Conservation (phyloP, 2,329 filamentous ascomycete genomes). For the Fusarium verticillioides region DNA sequence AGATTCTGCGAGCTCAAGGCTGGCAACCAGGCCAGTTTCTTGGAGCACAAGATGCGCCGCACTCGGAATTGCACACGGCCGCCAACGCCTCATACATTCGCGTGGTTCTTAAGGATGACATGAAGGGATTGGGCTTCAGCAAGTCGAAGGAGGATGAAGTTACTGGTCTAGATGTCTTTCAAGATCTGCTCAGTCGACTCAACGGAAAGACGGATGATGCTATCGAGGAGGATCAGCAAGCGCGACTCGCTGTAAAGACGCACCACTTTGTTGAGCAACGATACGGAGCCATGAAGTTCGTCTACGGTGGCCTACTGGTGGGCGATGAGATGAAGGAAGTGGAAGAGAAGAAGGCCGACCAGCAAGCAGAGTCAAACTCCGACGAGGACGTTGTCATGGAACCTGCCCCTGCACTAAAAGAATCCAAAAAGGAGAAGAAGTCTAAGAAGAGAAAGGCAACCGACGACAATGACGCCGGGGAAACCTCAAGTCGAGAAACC, state of each 20-base stretch:
- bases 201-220: conserved; percentile 87
- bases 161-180: conserved; percentile 88
- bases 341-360: conserved; percentile 31
- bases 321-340: conserved; percentile 64
- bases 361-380: conserved; percentile 13
- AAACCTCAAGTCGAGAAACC: conserved; percentile 46
- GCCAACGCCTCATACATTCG: conserved; percentile 88
- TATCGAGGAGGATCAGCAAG: conserved; percentile 75
- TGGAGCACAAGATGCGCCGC: conserved; percentile 79
- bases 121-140: conserved; percentile 86
- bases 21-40: conserved; percentile 89
- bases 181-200: conserved; percentile 84
- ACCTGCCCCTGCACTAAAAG: conserved; percentile 37
- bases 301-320: conserved; percentile 80
- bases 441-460: conserved; percentile 61
- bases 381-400: conserved; percentile 40
- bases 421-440: conserved; percentile 57
- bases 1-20: conserved; percentile 86
- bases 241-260: conserved; percentile 75
- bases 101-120: conserved; percentile 89
- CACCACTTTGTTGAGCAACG: conserved; percentile 78
- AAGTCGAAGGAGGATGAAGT: conserved; percentile 78
- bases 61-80: conserved; percentile 79
- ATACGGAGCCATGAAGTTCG: conserved; percentile 86
- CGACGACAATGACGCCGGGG: conserved; percentile 52